Evolutionary conservation across 2,329 filamentous ascomycete species (phyloP).

Genomic region (Microdochium bolleyi): DNA sequence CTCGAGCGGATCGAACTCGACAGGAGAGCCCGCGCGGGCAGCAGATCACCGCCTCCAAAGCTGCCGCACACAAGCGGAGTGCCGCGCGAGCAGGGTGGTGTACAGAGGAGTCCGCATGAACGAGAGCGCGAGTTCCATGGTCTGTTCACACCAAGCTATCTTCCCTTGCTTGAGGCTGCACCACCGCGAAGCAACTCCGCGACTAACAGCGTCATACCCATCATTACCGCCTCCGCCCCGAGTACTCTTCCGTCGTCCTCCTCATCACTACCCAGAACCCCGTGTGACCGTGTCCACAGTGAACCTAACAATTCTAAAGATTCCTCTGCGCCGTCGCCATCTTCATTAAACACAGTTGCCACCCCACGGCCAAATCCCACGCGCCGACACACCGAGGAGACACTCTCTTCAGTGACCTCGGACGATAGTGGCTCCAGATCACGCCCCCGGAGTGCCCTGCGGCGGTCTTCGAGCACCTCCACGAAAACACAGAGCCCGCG

Average conservation of each 20-base stretch:
- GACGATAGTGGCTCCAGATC: slow-evolving; percentile 41
- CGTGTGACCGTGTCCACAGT: slow-evolving; percentile 1
- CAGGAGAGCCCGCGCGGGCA: slow-evolving; percentile 12
- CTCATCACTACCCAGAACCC: background rate
- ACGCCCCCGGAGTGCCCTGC: slow-evolving; percentile 45
- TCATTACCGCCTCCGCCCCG: slow-evolving; percentile 6
- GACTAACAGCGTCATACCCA: slow-evolving; percentile 9
- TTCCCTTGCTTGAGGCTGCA: slow-evolving; percentile 49
- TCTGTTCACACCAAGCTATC: slow-evolving; percentile 54
- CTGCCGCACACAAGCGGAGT: slow-evolving; percentile 28
- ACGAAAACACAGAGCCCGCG: slow-evolving; percentile 46
- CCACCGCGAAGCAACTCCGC: slow-evolving; percentile 15
- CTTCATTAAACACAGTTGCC: slow-evolving; percentile 8
- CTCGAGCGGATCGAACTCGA: slow-evolving; percentile 6
- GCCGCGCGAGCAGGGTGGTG: slow-evolving; percentile 16
- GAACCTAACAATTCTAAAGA: slow-evolving; percentile 14
- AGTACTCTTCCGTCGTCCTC: background rate
- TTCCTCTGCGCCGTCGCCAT: slow-evolving; percentile 3
- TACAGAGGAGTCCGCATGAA: slow-evolving; percentile 38
- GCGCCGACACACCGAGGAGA: slow-evolving; percentile 36
- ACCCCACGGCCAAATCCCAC: slow-evolving; percentile 23
- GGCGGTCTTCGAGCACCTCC: slow-evolving; percentile 45
- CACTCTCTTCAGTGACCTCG: slow-evolving; percentile 41
- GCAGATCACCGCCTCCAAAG: slow-evolving; percentile 28
- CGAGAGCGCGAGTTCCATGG: slow-evolving; percentile 53